phyloP scores from a whole-genome alignment of 768 basidiomycete genomes.

The Pleurotus pulmonarius region DNA sequence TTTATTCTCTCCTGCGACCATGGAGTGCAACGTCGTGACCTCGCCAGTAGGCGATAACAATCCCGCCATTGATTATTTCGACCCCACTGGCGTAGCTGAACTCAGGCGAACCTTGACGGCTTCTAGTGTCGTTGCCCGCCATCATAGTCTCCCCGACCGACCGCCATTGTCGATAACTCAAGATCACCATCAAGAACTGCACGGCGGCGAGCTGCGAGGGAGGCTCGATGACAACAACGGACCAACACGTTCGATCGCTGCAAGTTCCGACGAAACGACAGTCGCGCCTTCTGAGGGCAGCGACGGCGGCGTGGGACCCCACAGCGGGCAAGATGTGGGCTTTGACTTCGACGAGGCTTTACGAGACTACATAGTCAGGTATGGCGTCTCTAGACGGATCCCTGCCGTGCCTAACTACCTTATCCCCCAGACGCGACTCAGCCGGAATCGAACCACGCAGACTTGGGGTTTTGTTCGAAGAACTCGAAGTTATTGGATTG shows the following conservation, averaged over 20 bases:
- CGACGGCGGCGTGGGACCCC: too few species aligned
- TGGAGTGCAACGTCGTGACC: constrained; percentile 2
- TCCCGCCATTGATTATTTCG: constrained; percentile 7
- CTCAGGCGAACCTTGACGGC: not conserved
- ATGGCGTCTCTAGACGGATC: too few species aligned
- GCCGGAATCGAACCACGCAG: constrained; percentile 45
- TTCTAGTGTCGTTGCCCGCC: not conserved
- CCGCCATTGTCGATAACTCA: not conserved
- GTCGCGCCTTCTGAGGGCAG: not conserved
- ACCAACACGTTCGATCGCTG: not conserved
- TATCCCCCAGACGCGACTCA: constrained; percentile 36
- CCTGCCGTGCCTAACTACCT: not conserved
- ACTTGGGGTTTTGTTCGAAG: constrained; percentile 57
- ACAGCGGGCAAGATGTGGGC: not conserved
- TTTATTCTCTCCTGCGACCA: not conserved
- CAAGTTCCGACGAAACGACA: not conserved
- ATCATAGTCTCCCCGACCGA: not conserved
- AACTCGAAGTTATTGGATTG: constrained; percentile 56
- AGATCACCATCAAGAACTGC: too few species aligned
- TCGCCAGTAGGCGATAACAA: not conserved
- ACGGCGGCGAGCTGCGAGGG: too few species aligned
- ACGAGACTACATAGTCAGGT: not conserved
- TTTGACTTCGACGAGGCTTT: constrained; percentile 6
- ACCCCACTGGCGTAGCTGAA: not conserved
- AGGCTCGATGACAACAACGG: not conserved